Base-by-base conservation (phyloP, 1,284 basidiomycete genomes). In the Ganoderma resinaceum region DNA sequence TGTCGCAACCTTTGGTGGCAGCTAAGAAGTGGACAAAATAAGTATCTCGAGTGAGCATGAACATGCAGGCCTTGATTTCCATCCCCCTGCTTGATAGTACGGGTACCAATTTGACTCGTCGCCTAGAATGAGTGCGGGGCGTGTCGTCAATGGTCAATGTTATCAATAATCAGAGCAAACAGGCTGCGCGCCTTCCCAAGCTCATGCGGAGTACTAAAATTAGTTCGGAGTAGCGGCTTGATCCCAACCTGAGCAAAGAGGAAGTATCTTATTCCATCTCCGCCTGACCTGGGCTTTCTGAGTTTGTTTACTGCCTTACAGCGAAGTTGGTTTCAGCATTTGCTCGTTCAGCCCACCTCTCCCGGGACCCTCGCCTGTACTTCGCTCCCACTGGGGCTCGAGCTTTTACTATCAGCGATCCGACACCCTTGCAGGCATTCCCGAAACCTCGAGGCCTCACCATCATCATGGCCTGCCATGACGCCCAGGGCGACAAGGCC, bases 321-420 rank as follows among this genome's bases (percentile, higher is more conserved):
- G 95, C 63, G 95, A 95, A 66, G 86, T 96, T 35, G 95, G 95
- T 14, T 91, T 92, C 76, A 95, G 93, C 0, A 91, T 95, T 60
- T 97, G 7, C 85, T 97, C 61, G 79, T 84, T 70, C 91, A 95
- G 76, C 84, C 96, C 26, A 88, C 88, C 6, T 81, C 84, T 33
- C 76, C 77, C 18, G 76, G 18, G 90, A 91, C 74, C 83, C 85
- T 0, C 75, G 78, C 12, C 86, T 88, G 0, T 82, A 84, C 70
- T 81, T 81, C 68, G 65, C 37, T 75, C 68, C 77, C 31, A 60
- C 6, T 20, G 7, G n/a, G n/a, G 42, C 42, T n/a, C 42, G 3
- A 4, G 5, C 42, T 43, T 6, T 20, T 11, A 65, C 52, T 1
- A 14, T 14, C 16, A 26, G 55, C 40, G 61, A 43, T 61, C 61